phyloP scores from a whole-genome alignment of 2,329 filamentous ascomycete species.

The Bimuria novae-zelandiae region DNA sequence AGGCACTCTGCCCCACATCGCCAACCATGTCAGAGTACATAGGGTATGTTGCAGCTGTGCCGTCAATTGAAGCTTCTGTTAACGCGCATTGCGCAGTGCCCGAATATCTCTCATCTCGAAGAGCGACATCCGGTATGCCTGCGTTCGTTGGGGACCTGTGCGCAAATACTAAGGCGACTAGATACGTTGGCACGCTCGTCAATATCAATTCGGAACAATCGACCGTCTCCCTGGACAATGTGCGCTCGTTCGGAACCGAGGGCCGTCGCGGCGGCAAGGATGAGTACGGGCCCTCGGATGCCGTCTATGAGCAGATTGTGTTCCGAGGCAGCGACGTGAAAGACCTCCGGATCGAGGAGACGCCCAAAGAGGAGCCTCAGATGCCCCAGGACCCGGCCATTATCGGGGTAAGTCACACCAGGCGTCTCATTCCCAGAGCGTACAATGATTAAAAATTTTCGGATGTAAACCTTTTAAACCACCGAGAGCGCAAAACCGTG shows the following conservation, averaged over 20 bases:
- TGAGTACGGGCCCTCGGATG: constrained; percentile 81
- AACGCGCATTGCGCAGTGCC: constrained; percentile 62
- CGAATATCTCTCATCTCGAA: constrained; percentile 96
- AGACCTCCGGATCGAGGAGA: constrained; percentile 90
- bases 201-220: constrained; percentile 98
- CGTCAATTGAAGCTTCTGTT: constrained; percentile 40
- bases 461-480: constrained; percentile 90
- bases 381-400: constrained; percentile 96
- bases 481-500: constrained; percentile 95
- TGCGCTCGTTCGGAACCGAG: constrained; percentile 92
- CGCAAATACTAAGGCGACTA: constrained; percentile 46
- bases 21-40: constrained; percentile 64
- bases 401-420: constrained; percentile 78
- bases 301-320: constrained; percentile 97
- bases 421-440: constrained; percentile 20
- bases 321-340: constrained; percentile 99
- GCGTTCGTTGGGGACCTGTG: constrained; percentile 16
- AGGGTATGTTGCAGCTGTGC: constrained; percentile 55
- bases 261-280: constrained; percentile 81
- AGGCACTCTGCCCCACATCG: constrained; percentile 28
- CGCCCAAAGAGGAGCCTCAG: constrained; percentile 69
- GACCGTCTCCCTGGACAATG: constrained; percentile 95
- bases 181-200: constrained; percentile 93
- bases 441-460: constrained; percentile 91
- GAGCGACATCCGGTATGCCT: constrained; percentile 88